These are phyloP conservation scores for Botrytis paeoniae DNA, from an alignment of 2,329 filamentous ascomycete species.

Conservation along the genomic window DNA sequence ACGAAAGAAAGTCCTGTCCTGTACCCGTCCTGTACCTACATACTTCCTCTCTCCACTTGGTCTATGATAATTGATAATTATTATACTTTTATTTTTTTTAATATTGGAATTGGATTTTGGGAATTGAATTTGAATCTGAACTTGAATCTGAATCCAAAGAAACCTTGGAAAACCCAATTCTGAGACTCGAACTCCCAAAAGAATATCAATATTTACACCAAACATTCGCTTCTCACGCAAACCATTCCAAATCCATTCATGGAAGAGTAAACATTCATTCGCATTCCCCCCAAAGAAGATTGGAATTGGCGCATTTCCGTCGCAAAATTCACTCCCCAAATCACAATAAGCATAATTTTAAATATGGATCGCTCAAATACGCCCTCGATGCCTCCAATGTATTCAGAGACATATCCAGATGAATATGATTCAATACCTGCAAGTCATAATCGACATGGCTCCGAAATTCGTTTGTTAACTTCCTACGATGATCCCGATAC, in stretches of 20 bases:
- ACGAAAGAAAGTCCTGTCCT: not conserved
- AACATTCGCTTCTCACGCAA: not conserved
- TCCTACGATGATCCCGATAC: conserved; percentile 56
- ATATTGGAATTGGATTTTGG: not conserved
- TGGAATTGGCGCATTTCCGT: conserved; percentile 18
- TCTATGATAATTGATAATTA: not conserved
- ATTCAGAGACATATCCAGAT: conserved; percentile 53
- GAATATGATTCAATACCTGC: conserved; percentile 46
- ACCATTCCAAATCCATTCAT: conserved; percentile 7
- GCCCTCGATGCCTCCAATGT: conserved; percentile 55
- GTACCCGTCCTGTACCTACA: not conserved
- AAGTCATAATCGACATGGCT: conserved; percentile 44
- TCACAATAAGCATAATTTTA: conserved; percentile 10
- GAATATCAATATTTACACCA: not conserved
- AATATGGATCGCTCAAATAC: conserved; percentile 45
- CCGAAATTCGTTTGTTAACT: conserved; percentile 59
- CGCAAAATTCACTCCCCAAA: conserved; percentile 24
- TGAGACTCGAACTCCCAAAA: not conserved
- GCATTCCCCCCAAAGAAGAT: conserved; percentile 9
- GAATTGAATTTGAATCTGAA: not conserved
- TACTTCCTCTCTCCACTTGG: conserved; percentile 1
- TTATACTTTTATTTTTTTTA: not conserved
- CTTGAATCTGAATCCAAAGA: not conserved
- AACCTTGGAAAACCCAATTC: not conserved
- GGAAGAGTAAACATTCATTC: conserved; percentile 11